These are phyloP conservation scores for Cladophialophora bantiana DNA, from an alignment of 2,329 filamentous ascomycete genomes.

Conservation along the genomic window DNA sequence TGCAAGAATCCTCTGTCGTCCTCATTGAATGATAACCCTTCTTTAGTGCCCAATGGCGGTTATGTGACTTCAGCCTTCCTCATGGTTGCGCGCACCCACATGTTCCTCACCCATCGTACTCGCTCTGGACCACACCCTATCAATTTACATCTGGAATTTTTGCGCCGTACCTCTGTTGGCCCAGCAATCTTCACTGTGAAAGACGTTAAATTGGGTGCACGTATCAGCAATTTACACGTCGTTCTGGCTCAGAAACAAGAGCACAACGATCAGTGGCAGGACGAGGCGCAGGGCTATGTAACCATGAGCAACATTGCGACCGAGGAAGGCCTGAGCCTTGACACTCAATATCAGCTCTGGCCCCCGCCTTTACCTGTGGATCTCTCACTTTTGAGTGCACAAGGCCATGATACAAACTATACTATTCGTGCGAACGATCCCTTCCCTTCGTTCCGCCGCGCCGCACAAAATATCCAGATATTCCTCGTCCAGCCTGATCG, in stretches of 20 bases:
- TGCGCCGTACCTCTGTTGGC: conserved; percentile 67
- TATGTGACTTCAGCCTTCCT: conserved; percentile 71
- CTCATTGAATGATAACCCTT: conserved; percentile 28
- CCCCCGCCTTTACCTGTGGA: conserved; percentile 48
- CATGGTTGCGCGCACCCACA: conserved; percentile 64
- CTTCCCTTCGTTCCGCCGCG: conserved; percentile 54
- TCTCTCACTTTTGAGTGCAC: conserved; percentile 35
- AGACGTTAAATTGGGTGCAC: conserved; percentile 69
- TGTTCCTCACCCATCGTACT: conserved; percentile 59
- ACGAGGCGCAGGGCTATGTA: conserved; percentile 67
- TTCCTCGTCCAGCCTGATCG: conserved; percentile 60
- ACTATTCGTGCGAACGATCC: conserved; percentile 45
- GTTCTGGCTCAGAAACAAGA: conserved; percentile 56
- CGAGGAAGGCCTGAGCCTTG: conserved; percentile 65
- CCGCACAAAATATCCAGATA: conserved; percentile 59
- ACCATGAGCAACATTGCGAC: conserved; percentile 68
- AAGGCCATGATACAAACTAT: conserved; percentile 57
- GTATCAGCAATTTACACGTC: conserved; percentile 69
- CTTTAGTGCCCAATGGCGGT: conserved; percentile 72
- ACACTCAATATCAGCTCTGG: conserved; percentile 61
- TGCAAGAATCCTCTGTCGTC: neutral
- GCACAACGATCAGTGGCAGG: conserved; percentile 42
- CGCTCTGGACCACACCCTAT: conserved; percentile 66
- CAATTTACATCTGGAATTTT: conserved; percentile 69
- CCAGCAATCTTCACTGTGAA: conserved; percentile 64